Evolutionary conservation across 331 rosid species (phyloP).

Genomic region (Quercus lobata): DNA sequence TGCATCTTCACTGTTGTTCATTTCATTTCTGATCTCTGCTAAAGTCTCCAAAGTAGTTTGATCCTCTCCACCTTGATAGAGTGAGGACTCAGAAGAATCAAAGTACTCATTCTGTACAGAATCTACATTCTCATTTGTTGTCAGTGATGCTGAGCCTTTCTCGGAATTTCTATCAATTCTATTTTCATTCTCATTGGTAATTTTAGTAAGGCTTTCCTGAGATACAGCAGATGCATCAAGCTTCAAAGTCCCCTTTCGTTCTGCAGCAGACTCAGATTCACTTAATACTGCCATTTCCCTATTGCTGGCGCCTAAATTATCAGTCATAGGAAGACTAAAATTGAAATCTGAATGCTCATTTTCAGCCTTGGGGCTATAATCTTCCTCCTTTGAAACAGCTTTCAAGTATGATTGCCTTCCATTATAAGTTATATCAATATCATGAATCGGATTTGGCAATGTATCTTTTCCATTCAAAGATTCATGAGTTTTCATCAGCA

Average conservation of each 20-base stretch:
- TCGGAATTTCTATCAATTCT: constrained; percentile 7
- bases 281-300: not conserved
- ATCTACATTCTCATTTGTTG: not conserved
- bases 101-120: not conserved
- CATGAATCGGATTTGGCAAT: not conserved
- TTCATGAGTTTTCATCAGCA: constrained; percentile 14
- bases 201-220: not conserved
- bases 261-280: not conserved
- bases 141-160: not conserved
- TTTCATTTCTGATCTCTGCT: not conserved
- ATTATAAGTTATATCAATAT: not conserved
- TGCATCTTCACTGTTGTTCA: not conserved
- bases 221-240: not conserved
- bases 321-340: not conserved
- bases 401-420: constrained; percentile 3
- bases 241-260: not conserved
- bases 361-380: not conserved
- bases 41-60: not conserved
- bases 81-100: not conserved
- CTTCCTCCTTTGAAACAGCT: not conserved
- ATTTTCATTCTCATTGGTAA: constrained; percentile 4
- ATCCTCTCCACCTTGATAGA: not conserved
- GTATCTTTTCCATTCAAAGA: constrained; percentile 6
- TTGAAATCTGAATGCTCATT: not conserved
- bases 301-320: not conserved